A percentile compares a stretch with the other conserved stretches of the same genome.
Conservation (phyloP, 2,329 filamentous ascomycete genomes). For the Colletotrichum kahawae region DNA sequence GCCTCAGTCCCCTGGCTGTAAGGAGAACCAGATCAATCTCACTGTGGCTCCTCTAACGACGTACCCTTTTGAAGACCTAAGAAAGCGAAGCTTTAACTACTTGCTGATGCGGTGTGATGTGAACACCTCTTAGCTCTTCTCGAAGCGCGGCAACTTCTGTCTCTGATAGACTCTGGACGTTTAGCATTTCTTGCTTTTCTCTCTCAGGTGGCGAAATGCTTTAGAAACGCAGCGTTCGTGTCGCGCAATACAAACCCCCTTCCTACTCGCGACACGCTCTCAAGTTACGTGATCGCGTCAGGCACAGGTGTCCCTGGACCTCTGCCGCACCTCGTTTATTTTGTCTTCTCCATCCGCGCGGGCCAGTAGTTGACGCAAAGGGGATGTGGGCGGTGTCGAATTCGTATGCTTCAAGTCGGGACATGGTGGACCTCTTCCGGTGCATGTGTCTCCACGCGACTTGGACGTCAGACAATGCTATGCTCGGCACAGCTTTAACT, state of each 20-base stretch:
- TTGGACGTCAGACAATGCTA: background rate
- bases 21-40: too few relatives aligned
- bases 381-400: background rate
- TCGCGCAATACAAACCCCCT: background rate
- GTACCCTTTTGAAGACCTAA: too few relatives aligned
- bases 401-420: background rate
- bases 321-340: background rate
- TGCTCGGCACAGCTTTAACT: background rate
- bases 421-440: background rate
- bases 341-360: background rate
- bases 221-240: background rate
- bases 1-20: accelerated
- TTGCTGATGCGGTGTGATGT: background rate
- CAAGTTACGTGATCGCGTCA: background rate
- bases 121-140: background rate
- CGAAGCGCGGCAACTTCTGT: background rate
- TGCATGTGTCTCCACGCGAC: background rate
- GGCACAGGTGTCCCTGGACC: background rate
- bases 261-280: background rate
- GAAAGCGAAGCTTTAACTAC: too few relatives aligned
- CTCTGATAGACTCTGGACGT: background rate
- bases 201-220: background rate
- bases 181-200: background rate
- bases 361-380: too few relatives aligned
- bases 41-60: too few relatives aligned